Evolutionary conservation across 2,329 filamentous ascomycete species (phyloP).

Genomic region (Fusarium liriodendri): DNA sequence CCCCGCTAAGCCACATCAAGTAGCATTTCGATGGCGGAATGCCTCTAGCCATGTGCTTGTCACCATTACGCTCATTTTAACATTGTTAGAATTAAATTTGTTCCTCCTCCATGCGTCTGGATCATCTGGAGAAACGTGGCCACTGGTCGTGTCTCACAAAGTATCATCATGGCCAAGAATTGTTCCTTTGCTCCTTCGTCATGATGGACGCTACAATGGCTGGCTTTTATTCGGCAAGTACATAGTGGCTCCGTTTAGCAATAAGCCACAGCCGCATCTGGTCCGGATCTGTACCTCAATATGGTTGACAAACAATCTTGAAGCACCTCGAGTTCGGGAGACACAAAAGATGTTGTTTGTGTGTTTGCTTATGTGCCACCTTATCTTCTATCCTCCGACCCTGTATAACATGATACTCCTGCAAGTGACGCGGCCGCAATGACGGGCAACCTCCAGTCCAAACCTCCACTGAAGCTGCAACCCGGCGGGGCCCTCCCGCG

Average conservation of each 20-base stretch:
- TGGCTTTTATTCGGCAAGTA: background rate
- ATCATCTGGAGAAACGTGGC: background rate
- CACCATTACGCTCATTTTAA: background rate
- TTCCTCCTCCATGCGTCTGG: background rate
- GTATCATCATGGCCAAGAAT: background rate
- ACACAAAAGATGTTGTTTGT: background rate
- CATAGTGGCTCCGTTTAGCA: background rate
- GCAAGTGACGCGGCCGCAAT: background rate
- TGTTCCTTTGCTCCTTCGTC: background rate
- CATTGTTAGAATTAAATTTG: background rate
- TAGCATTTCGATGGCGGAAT: slow-evolving; percentile 1
- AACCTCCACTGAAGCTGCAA: slow-evolving; percentile 12
- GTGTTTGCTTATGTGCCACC: background rate
- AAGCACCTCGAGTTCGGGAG: background rate
- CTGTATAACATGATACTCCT: background rate
- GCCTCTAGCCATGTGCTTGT: background rate
- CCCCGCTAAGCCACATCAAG: slow-evolving; percentile 3
- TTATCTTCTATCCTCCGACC: background rate
- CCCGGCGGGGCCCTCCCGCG: slow-evolving; percentile 17
- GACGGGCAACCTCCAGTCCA: background rate
- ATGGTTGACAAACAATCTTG: background rate
- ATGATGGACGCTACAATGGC: background rate
- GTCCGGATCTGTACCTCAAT: background rate
- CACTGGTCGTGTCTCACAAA: background rate
- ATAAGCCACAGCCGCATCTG: background rate